Evolutionary conservation across 1,284 basidiomycete genomes (phyloP).

Genomic region (Ustilago sp.): DNA sequence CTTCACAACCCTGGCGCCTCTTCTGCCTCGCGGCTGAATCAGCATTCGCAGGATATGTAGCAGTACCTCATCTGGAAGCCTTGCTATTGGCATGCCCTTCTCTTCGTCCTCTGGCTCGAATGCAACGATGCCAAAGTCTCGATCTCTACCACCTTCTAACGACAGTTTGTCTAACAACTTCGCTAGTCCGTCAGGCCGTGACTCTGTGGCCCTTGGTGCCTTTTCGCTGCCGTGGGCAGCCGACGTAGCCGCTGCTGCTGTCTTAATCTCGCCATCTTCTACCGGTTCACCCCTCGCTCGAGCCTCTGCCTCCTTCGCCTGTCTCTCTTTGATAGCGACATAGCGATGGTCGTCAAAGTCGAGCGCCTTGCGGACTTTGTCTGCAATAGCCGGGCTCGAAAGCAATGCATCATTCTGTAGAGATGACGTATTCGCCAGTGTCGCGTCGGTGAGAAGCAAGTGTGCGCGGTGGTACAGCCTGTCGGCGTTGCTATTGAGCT

Average conservation of each 20-base stretch:
- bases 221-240: conserved; percentile 4
- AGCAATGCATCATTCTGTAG: conserved; percentile 45
- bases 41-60: conserved; percentile 53
- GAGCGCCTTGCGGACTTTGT: conserved; percentile 50
- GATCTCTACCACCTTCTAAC: conserved; percentile 40
- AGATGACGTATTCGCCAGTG: conserved; percentile 23
- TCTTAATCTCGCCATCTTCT: not conserved
- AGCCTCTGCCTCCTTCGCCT: conserved; percentile 35
- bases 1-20: conserved; percentile 55
- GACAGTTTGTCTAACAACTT: conserved; percentile 42
- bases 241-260: conserved; percentile 2
- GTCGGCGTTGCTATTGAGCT: conserved; percentile 56
- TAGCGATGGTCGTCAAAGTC: conserved; percentile 56
- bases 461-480: conserved; percentile 58
- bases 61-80: conserved; percentile 63
- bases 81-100: conserved; percentile 38
- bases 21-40: conserved; percentile 47
- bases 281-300: conserved; percentile 22
- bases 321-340: conserved; percentile 49
- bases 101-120: conserved; percentile 58
- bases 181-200: conserved; percentile 42
- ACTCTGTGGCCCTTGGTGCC: conserved; percentile 8
- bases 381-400: conserved; percentile 51
- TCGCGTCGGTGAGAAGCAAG: conserved; percentile 44
- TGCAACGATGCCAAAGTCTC: conserved; percentile 35